Evolutionary conservation across 179 eudicot genomes (phyloP), one percentile per base, ranked within the genome.

Genomic region (Beta corolliflora): DNA sequence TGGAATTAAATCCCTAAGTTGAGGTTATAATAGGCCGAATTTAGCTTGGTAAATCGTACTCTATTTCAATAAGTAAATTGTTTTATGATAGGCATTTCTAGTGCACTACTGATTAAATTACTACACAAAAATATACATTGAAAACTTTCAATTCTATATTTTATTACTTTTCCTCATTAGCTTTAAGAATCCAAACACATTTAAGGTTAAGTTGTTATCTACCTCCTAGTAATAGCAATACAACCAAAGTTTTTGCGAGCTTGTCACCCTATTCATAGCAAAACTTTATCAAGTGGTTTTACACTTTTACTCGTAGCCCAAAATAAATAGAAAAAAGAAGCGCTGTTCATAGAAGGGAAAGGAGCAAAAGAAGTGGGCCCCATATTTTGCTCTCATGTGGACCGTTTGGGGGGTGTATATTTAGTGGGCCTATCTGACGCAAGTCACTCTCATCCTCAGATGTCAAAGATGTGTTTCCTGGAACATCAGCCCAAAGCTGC

Each of bases 371-470:
- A 66, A 25, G 5, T 55, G 75, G 80, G 79, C 55, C 77, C 71
- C 52, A 75, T 66, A 13, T 4, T n/a, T 7, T 63, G 45, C 31
- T 54, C 18, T 75, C 78, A 41, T 48, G 63, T 60, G 56, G 69
- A 48, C 77, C 59, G 58, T 60, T 73, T 23, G 3, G 68, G 29
- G n/a, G 68, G 41, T 63, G 71, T 10, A 29, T 13, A 2, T 36
- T 71, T 53, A 64, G 16, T 68, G 75, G 84, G 80, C 84, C 84
- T 55, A 73, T 19, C 2, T 79, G 36, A 7, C 12, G 11, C 31
- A 15, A 52, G 80, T 76, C 76, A n/a, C 69, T 56, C 21, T 77
- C 80, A 31, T 53, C 31, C 19, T 59, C 68, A 81, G 75, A 73
- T 81, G 76, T 67, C 50, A 65, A 53, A 63, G 67, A 79, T 71